Conservation (phyloP, 1,284 basidiomycete species). For the Ceratorhiza oryzae-sativae region DNA sequence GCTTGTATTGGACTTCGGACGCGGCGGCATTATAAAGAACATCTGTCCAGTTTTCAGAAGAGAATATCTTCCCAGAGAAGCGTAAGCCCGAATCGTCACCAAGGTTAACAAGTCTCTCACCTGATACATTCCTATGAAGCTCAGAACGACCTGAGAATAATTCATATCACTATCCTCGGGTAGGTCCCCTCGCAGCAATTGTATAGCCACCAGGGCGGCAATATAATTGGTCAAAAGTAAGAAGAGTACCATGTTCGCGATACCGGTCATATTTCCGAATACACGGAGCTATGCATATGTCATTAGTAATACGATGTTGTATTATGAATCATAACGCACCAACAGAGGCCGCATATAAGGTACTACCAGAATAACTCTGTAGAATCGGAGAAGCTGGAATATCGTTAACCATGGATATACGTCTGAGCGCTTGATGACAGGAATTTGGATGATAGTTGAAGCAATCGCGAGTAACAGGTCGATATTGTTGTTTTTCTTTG, state of each 20-base stretch:
- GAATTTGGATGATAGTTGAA: slow-evolving; percentile 86
- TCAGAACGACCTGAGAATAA: slow-evolving; percentile 89
- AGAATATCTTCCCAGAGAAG: slow-evolving; percentile 68
- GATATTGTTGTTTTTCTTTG: slow-evolving; percentile 72
- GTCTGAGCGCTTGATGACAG: slow-evolving; percentile 68
- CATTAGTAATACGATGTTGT: slow-evolving; percentile 39
- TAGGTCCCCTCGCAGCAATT: slow-evolving; percentile 83
- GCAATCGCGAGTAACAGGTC: slow-evolving; percentile 85
- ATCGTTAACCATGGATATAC: slow-evolving; percentile 92
- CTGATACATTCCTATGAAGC: slow-evolving; percentile 88
- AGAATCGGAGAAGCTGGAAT: slow-evolving; percentile 90
- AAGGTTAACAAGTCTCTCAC: slow-evolving; percentile 46
- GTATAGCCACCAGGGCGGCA: slow-evolving; percentile 80
- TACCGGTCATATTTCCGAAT: slow-evolving; percentile 91
- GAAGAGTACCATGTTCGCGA: slow-evolving; percentile 94
- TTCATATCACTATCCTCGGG: slow-evolving; percentile 65
- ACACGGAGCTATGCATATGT: slow-evolving; percentile 70
- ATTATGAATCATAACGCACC: slow-evolving; percentile 54
- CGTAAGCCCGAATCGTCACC: neutral
- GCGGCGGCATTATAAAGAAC: slow-evolving; percentile 76
- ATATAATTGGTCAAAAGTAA: slow-evolving; percentile 89
- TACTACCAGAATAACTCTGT: slow-evolving; percentile 89
- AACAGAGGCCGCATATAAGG: slow-evolving; percentile 84
- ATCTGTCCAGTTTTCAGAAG: slow-evolving; percentile 93
- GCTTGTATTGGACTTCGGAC: slow-evolving; percentile 71